Evolutionary conservation across 2,329 filamentous ascomycete genomes (phyloP), one percentile per base, ranked within the genome.

Genomic region (Hymenoscyphus salicellus): DNA sequence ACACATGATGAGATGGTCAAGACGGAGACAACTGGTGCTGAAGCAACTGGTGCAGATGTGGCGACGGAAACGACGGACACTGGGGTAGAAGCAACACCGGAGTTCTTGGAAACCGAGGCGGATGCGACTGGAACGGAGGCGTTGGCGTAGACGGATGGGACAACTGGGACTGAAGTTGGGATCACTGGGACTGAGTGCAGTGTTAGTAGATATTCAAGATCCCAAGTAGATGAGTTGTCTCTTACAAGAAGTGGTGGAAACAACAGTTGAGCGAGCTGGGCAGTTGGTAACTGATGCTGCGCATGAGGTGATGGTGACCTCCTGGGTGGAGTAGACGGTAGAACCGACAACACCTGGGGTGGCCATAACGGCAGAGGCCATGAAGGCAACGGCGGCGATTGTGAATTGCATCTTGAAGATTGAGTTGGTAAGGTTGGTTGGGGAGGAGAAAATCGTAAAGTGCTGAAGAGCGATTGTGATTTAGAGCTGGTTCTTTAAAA

Each of bases 291-390:
- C 79, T 64, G 78, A 78, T 57, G 81, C 76, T 66, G 74, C 79
- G 75, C 80, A 83, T 26, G 79, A 81, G 75, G 80, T 83, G 77
- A 83, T 79, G 76, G 81, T 83, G 64, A 83, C 78, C 70, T 81
- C 76, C 70, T 81, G 77, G 67, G 80, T 82, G 72, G 76, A 72
- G 77, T 81, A 82, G 76, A 82, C 75, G 72, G 80, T 80, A 58
- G 49, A 60, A 60, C 55, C 38, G n/a, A 38, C 41, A 36, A 23
- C 58, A 58, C 20, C 17, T 23, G 55, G n/a, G n/a, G 11, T 30
- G 17, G 61, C 61, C 60, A 67, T 63, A 58, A 63, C 65, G 52
- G 65, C 67, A 64, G 68, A 67, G 65, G 72, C 75, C 71, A 75
- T 68, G 63, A 76, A 57, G 70, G 71, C 71, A 72, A 69, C 68